Evolutionary conservation across 1,139 yeast genomes (phyloP), one percentile per base, ranked within the genome.

Genomic region (Magnusiomyces tetraspermus): DNA sequence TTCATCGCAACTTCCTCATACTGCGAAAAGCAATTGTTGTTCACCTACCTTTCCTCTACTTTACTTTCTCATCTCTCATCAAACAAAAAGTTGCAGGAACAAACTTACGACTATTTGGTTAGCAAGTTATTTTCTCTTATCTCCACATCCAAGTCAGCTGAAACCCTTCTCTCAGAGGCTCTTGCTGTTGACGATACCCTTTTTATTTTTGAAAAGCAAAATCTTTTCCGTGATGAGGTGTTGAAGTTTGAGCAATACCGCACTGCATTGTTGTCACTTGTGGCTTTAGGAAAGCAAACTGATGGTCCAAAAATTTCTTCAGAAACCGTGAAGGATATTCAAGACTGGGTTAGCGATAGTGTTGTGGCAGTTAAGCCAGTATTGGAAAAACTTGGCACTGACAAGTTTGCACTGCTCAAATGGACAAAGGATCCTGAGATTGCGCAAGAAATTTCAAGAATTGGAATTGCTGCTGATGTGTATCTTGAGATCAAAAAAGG

Each of bases 141-240:
- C n/a, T 37, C 53, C 5, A 26, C 41, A 30, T 21, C 22, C 15
- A 15, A 21, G 30, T 44, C 57, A 37, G 52, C 51, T 17, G 38
- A 22, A 11, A 42, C 52, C n/a, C 60, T 61, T 49, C 43, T 63
- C 11, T 55, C 60, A 28, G 40, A 54, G 1, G 56, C 63, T 0
- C 38, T 55, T 15, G 49, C 51, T 8, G 61, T 52, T 2, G 63
- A 63, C 41, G 62, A 66, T 15, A 67, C 69, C 2, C 61, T 80
- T 45, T 80, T 80, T 61, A 73, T 76, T 10, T 61, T 69, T 2
- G 85, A 80, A 59, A 77, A 73, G 60, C 74, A 73, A 51, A 80
- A 80, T 57, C 71, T 78, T 28, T 80, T 74, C 62, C 65, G 75
- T 56, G 73, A 74, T 57, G 69, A 63, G 33, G 53, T 60, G 24